Base-by-base conservation (phyloP, 169 alveolate species). In the Eimeria necatrix region DNA sequence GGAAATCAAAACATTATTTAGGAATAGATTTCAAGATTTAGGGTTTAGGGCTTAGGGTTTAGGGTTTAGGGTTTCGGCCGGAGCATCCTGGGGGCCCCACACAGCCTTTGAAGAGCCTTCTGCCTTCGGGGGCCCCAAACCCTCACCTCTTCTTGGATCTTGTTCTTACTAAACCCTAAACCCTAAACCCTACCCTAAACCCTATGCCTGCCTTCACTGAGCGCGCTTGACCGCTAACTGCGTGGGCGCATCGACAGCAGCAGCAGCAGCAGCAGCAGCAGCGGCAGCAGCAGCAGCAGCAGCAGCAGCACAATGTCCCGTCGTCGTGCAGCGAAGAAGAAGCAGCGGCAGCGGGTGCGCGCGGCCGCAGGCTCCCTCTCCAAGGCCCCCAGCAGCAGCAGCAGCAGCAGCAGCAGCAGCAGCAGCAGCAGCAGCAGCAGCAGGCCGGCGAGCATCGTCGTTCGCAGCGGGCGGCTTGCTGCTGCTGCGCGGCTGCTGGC, bases 391-490 rank as follows among this genome's bases (percentile, higher is more conserved):
- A 83, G 74, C 71, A 48, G 71, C 60, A 4, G 56, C 22, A 22
- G 88, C 68, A 49, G 24, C 96, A 95, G 80, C 74, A 64, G 74
- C 74, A 64, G 74, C 12, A 56, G 68, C 12, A 16, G 56, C 59
- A 80, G n/a, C 64, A 52, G 84, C 94, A 86, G 71, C 96, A 95
- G 80, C 74, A 64, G 74, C 74, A 64, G 74, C 12, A 56, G 68
- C 12, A 16, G 56, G 24, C 71, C 76, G 59, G 12, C 91, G 10
- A 18, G 96, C 53, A 18, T 96, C 83, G 95, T 95, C 41, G 81
- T 96, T 41, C 73, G 94, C 71, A 68, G 84, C 14, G 97, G 97
- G 2, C 94, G 93, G 48, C 86, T 96, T 26, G 53, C 93, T 46
- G 85, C 93, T 5, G 48, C 87, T 22, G 64, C 89, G 41, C 80